Base-by-base conservation (phyloP, 257 asterid genomes). In the Solanum gandarillasii region DNA sequence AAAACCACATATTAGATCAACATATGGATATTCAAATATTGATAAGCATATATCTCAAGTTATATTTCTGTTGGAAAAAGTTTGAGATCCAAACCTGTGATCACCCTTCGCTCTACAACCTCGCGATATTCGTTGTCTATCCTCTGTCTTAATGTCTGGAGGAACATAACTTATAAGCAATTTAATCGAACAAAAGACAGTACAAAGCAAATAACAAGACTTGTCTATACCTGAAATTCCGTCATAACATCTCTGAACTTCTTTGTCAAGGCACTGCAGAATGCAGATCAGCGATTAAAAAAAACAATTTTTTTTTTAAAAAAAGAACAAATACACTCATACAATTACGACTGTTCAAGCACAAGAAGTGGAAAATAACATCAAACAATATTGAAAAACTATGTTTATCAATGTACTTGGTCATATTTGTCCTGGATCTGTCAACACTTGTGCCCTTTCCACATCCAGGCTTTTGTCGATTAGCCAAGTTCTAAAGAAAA, bases 101-200 rank as follows among this genome's bases (percentile, higher is more conserved):
- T 91, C 78, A 96, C 98, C 90, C 99, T 92, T 90, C 98, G 91
- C 92, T 96, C 99, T 25, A 96, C 98, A 55, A 95, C 98, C 92
- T 96, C 99, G 5, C 99, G 99, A 91, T 96, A 96, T 87, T 96
- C 98, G 12, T 95, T 94, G 68, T 96, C 98, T 27, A 96, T 93
- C 87, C 89, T 92, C 89, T 93, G 96, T 70, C 99, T 94, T 89
- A 96, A 87, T 27, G 91, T 90, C 98, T 96, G 87, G 76, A 73
- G 62, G 35, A 87, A 90, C 67, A 41, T 5, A 71, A 8, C 83
- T 71, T 78, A 20, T 2, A 76, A 35, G 12, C 16, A 41, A 27
- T 83, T 27, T 29, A 18, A 34, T 85, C 27, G 23, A 65, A 36
- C 20, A 43, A 20, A 86, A 74, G 58, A 79, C 20, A 55, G 7